These are phyloP conservation scores for Rhodomyrtus psidioides DNA, from an alignment of 441 rosid genomes.

Conservation along the genomic window DNA sequence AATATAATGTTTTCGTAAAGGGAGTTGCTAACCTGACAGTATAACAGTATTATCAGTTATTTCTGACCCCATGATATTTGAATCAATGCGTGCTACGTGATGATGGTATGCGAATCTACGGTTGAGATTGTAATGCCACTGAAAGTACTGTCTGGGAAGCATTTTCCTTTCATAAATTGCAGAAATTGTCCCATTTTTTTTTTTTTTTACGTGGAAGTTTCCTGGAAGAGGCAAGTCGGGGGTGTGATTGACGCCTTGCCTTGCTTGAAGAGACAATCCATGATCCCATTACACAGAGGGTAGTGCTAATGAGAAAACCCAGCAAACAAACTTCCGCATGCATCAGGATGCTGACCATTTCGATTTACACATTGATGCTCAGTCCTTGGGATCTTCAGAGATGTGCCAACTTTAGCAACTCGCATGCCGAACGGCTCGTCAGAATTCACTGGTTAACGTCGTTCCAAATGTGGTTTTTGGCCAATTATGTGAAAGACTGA, in stretches of 20 bases:
- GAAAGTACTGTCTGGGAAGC: too few relatives aligned
- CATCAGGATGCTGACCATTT: neutral
- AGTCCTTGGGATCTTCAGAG: neutral
- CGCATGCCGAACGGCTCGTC: neutral
- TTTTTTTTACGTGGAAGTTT: constrained; percentile 46
- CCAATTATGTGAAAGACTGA: neutral
- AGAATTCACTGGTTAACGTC: neutral
- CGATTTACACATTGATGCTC: neutral
- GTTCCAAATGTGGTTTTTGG: neutral
- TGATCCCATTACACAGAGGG: neutral
- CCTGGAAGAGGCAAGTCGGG: constrained; percentile 94
- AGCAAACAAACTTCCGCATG: neutral
- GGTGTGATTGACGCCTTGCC: constrained; percentile 44
- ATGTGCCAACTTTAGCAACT: neutral
- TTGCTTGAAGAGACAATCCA: neutral
- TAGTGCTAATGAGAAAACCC: neutral
- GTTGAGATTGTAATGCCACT: too few relatives aligned
- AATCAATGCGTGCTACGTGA: too few relatives aligned
- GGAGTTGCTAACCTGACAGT: too few relatives aligned
- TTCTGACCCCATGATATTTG: too few relatives aligned
- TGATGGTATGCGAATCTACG: too few relatives aligned
- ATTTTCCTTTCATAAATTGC: too few relatives aligned
- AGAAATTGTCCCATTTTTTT: too few relatives aligned
- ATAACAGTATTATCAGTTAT: too few relatives aligned
- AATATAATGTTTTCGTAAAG: too few relatives aligned